Evolutionary conservation across 345 rosid genomes (phyloP), one percentile per base, ranked within the genome.

Genomic region (Schrenkiella parvula): DNA sequence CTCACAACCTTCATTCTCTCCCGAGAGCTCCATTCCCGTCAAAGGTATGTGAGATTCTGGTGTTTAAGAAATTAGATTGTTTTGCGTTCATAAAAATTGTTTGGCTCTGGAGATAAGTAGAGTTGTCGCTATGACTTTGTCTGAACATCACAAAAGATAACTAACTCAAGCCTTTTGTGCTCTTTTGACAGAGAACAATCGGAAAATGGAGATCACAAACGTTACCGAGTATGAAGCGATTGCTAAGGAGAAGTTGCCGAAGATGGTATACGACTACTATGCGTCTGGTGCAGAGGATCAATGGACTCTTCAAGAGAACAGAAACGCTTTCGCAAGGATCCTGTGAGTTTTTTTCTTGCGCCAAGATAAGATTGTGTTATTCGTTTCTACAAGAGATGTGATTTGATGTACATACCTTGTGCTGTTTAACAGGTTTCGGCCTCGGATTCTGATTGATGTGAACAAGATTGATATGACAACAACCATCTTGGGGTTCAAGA

Each of bases 241-340:
- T 23, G 92, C 92, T 4, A 88, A 82, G 82, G 54, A 79, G 68
- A 88, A 84, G 65, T 72, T 88, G 79, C 92, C 92, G 26, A 84
- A 88, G 83, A 88, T 85, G 89, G 89, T 71, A 9, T 88, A 71
- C 39, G 92, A 88, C 75, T 88, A 88, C 82, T 88, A 84, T 75
- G 88, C 92, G 25, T 88, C 92, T 23, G 92, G 92, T 31, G 88
- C 92, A 41, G 92, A 88, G 62, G 92, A 88, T 78, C 89, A 88
- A 51, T 88, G 89, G 92, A 82, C 82, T 64, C 86, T 85, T 38
- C 54, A 66, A 56, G 92, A 88, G 74, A 88, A 88, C 74, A 70
- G 88, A 44, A 71, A 74, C 73, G 89, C 92, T 15, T 88, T 88
- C 76, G 80, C 89, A n/a, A 80, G 84, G 55, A 87, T 87, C 68